Base-by-base conservation (phyloP, 2,329 filamentous ascomycete genomes). In the Microdochium paspali region DNA sequence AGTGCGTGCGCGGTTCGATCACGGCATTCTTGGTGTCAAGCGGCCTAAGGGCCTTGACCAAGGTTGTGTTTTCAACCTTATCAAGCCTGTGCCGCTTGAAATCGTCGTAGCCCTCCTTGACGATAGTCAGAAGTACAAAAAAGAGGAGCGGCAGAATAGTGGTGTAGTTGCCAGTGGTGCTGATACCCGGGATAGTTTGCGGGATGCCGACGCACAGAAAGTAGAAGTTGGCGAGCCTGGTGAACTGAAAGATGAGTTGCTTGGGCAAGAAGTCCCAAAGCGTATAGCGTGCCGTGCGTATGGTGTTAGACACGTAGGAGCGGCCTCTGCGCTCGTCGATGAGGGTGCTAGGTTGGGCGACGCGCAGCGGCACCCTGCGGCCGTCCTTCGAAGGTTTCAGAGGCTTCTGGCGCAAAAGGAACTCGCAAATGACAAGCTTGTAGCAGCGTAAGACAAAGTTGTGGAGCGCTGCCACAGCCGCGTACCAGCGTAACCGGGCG, bases 51-150 rank as follows among this genome's bases (percentile, higher is more conserved):
- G 75, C 68, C 2, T 68, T 74, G 1, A 69, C 69, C 10, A 67
- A 64, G 44, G 71, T 67, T 3, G 75, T 73, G 60, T 95, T 95
- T 64, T 95, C 89, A 21, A 86, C 78, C 57, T 84, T 89, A 60
- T 95, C 89, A 44, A 94, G 71, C 15, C 85, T 77, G 64, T 93
- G 86, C 50, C 89, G 76, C 56, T 86, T 80, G 57, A 85, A 82
- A 63, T 95, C 89, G 61, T 95, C 89, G 56, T 88, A 93, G 0
- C 88, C 89, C 67, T 95, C 89, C 61, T 95, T 95, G 24, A 75
- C 75, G 57, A 95, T 86, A 0, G 88, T 93, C 49, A 95, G 72
- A 30, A 82, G 71, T 35, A 95, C 85, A 61, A 90, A 89, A 62
- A 89, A 84, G 51, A 85, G 61, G 39, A 89, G 65, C 1, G 85